A percentile compares a stretch with the other conserved stretches of the same genome.
phyloP scores from a whole-genome alignment of 2,329 filamentous ascomycete species.

The Didymella pinodella region DNA sequence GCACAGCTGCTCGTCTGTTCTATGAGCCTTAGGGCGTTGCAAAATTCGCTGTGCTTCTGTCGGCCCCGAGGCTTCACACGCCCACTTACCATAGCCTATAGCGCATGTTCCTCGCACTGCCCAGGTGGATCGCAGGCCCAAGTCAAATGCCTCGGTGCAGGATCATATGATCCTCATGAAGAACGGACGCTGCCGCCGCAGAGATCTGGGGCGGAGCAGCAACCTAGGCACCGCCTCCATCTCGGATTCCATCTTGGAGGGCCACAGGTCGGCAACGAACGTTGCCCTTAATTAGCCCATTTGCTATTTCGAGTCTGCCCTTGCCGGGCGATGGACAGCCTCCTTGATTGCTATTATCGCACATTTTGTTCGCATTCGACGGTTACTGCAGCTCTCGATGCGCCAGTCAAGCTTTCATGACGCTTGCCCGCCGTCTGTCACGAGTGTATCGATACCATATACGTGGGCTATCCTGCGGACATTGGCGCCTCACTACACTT shows the following conservation, averaged over 20 bases:
- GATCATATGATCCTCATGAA: constrained; percentile 7
- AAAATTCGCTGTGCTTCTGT: not conserved
- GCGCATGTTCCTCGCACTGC: not conserved
- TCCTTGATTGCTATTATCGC: constrained; percentile 2
- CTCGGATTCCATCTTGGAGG: constrained; percentile 1
- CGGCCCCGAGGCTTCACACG: not conserved
- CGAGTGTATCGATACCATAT: constrained; percentile 1
- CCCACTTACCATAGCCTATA: not conserved
- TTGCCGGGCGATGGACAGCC: not conserved
- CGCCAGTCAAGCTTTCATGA: constrained; percentile 17
- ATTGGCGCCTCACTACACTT: constrained; percentile 3
- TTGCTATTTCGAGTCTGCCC: constrained; percentile 5
- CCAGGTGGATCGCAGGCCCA: not conserved
- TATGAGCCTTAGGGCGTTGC: too few species aligned
- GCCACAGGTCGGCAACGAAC: not conserved
- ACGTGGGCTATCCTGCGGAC: constrained; percentile 10
- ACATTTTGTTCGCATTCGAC: constrained; percentile 5
- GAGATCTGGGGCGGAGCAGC: constrained; percentile 7
- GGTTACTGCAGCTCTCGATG: constrained; percentile 4
- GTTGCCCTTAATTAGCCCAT: constrained; percentile 9
- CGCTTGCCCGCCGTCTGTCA: constrained; percentile 13
- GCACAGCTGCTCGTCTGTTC: not conserved
- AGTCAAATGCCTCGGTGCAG: constrained; percentile 2
- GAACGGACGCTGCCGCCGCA: not conserved
- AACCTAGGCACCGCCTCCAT: constrained; percentile 11